Evolutionary conservation across 345 rosid genomes (phyloP).

Genomic region (Conringia planisiliqua): DNA sequence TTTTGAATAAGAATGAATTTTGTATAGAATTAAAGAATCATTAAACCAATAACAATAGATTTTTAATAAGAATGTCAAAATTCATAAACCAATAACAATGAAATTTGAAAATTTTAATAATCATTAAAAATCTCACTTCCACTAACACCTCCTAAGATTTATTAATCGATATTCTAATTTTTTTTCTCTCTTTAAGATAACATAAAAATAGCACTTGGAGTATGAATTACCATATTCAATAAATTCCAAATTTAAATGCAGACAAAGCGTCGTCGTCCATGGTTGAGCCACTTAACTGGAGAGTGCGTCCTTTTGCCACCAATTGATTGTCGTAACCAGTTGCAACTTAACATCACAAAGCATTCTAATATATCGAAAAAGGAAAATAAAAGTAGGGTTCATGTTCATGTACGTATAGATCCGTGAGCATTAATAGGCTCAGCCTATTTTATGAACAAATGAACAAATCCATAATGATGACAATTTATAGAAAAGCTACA

Average conservation of each 20-base stretch:
- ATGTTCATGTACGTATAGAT: conserved; percentile 21
- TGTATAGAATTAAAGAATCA: too few relatives aligned
- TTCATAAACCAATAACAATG: too few relatives aligned
- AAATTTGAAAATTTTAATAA: too few relatives aligned
- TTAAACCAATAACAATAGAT: too few relatives aligned
- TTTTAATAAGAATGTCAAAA: too few relatives aligned
- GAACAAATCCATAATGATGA: conserved; percentile 28
- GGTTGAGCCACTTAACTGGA: conserved; percentile 22
- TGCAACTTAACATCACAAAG: conserved; percentile 28
- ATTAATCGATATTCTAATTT: not conserved
- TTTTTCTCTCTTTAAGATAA: not conserved
- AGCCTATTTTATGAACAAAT: conserved; percentile 21
- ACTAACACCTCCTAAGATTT: not conserved
- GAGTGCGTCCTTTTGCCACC: not conserved
- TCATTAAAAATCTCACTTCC: too few relatives aligned
- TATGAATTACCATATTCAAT: not conserved
- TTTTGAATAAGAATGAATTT: too few relatives aligned
- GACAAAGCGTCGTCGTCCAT: not conserved
- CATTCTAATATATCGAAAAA: conserved; percentile 7
- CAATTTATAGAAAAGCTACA: conserved; percentile 20
- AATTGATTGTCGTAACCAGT: conserved; percentile 17
- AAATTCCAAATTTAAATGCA: not conserved
- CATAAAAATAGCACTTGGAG: not conserved
- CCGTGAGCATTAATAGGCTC: conserved; percentile 39
- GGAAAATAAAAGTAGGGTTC: conserved; percentile 23